Conservation (phyloP, 1,139 yeast genomes). For the Candida buenavistaensis region DNA sequence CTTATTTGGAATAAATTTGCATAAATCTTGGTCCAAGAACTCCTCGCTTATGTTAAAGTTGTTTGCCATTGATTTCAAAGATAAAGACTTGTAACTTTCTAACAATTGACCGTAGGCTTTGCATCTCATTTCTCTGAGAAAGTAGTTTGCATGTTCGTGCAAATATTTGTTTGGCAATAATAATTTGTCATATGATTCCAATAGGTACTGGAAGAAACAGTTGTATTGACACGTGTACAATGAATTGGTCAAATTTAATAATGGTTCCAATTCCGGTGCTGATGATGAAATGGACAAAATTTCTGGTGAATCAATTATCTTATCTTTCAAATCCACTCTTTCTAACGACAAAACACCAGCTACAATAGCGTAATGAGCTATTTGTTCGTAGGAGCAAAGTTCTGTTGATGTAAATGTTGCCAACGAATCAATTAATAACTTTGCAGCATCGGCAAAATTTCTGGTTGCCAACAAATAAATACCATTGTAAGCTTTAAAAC, state of each 20-base stretch:
- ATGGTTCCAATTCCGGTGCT: slow-evolving; percentile 73
- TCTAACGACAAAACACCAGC: slow-evolving; percentile 82
- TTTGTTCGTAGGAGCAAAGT: slow-evolving; percentile 82
- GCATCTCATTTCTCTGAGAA: slow-evolving; percentile 90
- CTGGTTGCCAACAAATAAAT: slow-evolving; percentile 82
- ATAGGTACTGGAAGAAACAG: slow-evolving; percentile 73
- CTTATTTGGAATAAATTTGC: slow-evolving; percentile 90
- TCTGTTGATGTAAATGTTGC: slow-evolving; percentile 98
- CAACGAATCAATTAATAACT: slow-evolving; percentile 80
- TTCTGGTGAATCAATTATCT: slow-evolving; percentile 93
- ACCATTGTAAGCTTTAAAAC: slow-evolving; percentile 90
- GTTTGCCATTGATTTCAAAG: slow-evolving; percentile 89
- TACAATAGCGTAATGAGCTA: slow-evolving; percentile 84
- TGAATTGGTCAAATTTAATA: slow-evolving; percentile 80
- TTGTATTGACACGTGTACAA: slow-evolving; percentile 88
- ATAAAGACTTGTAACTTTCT: slow-evolving; percentile 90
- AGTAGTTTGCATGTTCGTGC: slow-evolving; percentile 76
- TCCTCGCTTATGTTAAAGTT: slow-evolving; percentile 87
- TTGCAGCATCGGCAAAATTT: slow-evolving; percentile 80
- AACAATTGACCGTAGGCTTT: slow-evolving; percentile 92
- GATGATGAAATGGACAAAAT: slow-evolving; percentile 77
- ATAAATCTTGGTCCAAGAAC: slow-evolving; percentile 78
- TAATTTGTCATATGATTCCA: slow-evolving; percentile 76
- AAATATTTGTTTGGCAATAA: slow-evolving; percentile 75
- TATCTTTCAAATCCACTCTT: slow-evolving; percentile 80